A percentile compares a stretch with the other conserved stretches of the same genome.
Conservation (phyloP, 805 yeast genomes). For the Yamadazyma laniorum region DNA sequence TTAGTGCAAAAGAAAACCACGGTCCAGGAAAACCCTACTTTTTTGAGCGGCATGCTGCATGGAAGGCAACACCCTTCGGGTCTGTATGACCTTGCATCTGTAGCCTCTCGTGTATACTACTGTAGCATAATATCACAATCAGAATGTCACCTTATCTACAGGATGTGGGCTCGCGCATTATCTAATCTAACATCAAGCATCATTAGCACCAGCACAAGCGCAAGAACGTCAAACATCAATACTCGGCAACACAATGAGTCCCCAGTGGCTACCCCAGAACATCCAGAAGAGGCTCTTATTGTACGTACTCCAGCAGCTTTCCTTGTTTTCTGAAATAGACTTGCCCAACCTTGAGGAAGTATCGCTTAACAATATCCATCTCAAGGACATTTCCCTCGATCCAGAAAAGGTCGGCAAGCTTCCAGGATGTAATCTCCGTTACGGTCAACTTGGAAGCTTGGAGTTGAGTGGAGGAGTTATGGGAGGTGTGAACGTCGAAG, state of each 20-base stretch:
- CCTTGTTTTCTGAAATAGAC: slow-evolving; percentile 79
- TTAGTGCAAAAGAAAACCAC: background rate
- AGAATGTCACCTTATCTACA: background rate
- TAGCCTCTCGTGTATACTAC: background rate
- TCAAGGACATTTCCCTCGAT: slow-evolving; percentile 65
- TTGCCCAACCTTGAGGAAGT: slow-evolving; percentile 75
- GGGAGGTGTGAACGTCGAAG: slow-evolving; percentile 67
- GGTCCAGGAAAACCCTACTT: background rate
- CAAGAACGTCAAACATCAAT: background rate
- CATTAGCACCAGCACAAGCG: background rate
- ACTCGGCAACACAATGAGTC: slow-evolving; percentile 10
- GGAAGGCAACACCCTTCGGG: slow-evolving; percentile 15
- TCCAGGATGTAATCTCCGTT: slow-evolving; percentile 62
- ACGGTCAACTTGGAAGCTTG: slow-evolving; percentile 57
- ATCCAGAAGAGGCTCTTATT: slow-evolving; percentile 78
- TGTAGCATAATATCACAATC: background rate
- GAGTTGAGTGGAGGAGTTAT: slow-evolving; percentile 58
- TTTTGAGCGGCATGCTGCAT: slow-evolving; percentile 10
- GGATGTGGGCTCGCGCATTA: background rate
- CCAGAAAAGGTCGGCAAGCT: slow-evolving; percentile 62
- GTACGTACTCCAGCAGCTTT: slow-evolving; percentile 76
- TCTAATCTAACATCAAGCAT: background rate
- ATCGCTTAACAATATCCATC: slow-evolving; percentile 54
- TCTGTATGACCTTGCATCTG: too few relatives aligned
- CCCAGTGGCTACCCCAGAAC: slow-evolving; percentile 76